Evolutionary conservation across 495 filamentous ascomycete genomes (phyloP), one percentile per base, ranked within the genome.

Genomic region (Neurospora cerealis): DNA sequence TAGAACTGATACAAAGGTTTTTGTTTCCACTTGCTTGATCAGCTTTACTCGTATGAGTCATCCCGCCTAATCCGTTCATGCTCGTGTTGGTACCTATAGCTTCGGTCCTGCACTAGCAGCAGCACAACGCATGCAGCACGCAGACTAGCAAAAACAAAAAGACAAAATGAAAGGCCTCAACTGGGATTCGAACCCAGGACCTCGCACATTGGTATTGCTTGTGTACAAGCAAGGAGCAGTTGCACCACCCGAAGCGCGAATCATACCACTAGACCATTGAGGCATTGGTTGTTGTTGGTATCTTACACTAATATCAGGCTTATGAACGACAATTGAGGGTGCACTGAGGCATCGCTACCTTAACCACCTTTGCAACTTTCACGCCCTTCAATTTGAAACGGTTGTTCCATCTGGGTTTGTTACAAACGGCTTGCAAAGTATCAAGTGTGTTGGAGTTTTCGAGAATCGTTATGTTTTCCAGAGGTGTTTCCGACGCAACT

Each of bases 281-380:
- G 46, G 46, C 46, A 44, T 24, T 48, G 44, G 24, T 48, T 48
- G 9, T 24, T 48, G 4, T 21, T 48, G 42, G 5, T 8, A 44
- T 0, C 2, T 41, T 15, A 0, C 0, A 7, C 42, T 7, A 8
- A n/a, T 6, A 44, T 0, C 2, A 3, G 17, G 0, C 17, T n/a
- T n/a, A 46, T 19, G 17, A 44, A 44, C 1, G 15, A 19, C 4
- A 39, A 39, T 39, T 10, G 38, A 10, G 7, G 7, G 37, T 10
- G 4, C 37, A 9, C 8, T 38, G 37, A 38, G 9, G 37, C 37
- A 38, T 2, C 34, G 34, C 34, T 36, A n/a, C n/a, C n/a, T n/a
- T n/a, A 36, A 36, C 34, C 34, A 36, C 34, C 34, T 36, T 36
- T 36, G 34, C 34, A 36, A 3, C 34, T 36, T 36, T 36, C 34